These are phyloP conservation scores for Domatiomyces globalis DNA, from an alignment of 2,329 filamentous ascomycete genomes.

Conservation along the genomic window DNA sequence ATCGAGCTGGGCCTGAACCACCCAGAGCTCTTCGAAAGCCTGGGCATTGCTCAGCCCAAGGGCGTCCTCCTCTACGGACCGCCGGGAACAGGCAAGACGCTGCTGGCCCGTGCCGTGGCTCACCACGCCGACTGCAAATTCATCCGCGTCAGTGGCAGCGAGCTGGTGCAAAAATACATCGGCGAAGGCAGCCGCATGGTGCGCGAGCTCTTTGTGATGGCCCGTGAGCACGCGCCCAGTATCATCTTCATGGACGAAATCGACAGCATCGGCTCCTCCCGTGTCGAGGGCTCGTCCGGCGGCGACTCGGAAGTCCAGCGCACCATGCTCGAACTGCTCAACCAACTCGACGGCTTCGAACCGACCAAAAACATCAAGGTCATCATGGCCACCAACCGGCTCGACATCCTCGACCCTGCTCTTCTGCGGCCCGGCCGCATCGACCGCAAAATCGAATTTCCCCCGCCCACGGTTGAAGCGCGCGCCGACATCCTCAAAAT, in stretches of 20 bases:
- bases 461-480: slow-evolving; percentile 88
- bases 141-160: slow-evolving; percentile 89
- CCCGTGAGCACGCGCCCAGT: slow-evolving; percentile 87
- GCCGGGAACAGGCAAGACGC: slow-evolving; percentile 91
- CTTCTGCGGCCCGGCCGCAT: slow-evolving; percentile 92
- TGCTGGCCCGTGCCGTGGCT: slow-evolving; percentile 85
- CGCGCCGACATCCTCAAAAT: slow-evolving; percentile 95
- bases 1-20: slow-evolving; percentile 98
- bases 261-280: slow-evolving; percentile 93
- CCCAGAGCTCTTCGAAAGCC: slow-evolving; percentile 95
- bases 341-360: slow-evolving; percentile 97
- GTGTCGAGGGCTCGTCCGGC: slow-evolving; percentile 87
- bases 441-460: slow-evolving; percentile 98
- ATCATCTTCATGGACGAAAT: slow-evolving; percentile 99
- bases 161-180: slow-evolving; percentile 98
- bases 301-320: slow-evolving; percentile 97
- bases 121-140: slow-evolving; percentile 99
- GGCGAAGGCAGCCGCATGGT: slow-evolving; percentile 98
- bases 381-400: slow-evolving; percentile 97
- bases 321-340: slow-evolving; percentile 95
- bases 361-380: slow-evolving; percentile 99
- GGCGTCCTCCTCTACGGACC: slow-evolving; percentile 93
- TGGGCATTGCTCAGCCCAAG: slow-evolving; percentile 96
- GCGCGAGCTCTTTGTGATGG: slow-evolving; percentile 97
- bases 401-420: slow-evolving; percentile 93